Percentiles rank a stretch among this genome's conserved stretches.
phyloP scores from a whole-genome alignment of 805 yeast species.

The Limtongia smithiae region DNA sequence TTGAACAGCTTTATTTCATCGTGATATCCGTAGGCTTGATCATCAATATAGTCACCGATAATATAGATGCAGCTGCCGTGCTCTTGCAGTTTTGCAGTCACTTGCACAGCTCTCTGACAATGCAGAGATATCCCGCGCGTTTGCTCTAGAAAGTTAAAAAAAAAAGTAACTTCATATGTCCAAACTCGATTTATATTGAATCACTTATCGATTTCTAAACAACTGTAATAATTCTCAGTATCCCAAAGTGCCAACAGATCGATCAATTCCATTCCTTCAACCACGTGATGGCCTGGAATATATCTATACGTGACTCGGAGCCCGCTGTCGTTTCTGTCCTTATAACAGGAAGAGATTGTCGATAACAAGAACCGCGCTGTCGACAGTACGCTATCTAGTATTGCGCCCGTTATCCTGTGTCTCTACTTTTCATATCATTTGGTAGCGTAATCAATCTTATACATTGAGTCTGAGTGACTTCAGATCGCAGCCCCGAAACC shows the following conservation, averaged over 20 bases:
- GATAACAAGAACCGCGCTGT: slow-evolving; percentile 51
- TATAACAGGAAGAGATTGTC: slow-evolving; percentile 40
- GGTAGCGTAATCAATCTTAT: slow-evolving; percentile 51
- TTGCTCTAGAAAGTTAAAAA: no score
- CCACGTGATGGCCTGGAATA: slow-evolving; percentile 71
- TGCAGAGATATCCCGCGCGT: no score
- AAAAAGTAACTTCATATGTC: no score
- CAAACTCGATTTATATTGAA: no score
- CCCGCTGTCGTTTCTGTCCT: slow-evolving; percentile 38
- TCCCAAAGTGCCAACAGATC: slow-evolving; percentile 75
- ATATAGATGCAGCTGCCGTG: no score
- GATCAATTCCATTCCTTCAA: slow-evolving; percentile 69
- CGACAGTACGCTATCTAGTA: slow-evolving; percentile 45
- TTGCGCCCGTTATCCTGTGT: slow-evolving; percentile 51
- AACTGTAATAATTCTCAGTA: no score
- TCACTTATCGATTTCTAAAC: no score
- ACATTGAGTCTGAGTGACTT: slow-evolving; percentile 69
- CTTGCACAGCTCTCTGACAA: no score
- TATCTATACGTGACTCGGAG: slow-evolving; percentile 51
- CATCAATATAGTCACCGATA: no score
- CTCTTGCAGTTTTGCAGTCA: no score
- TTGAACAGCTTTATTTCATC: no score
- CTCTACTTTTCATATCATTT: slow-evolving; percentile 60
- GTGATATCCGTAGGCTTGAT: no score
- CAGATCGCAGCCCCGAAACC: slow-evolving; percentile 40